phyloP scores from a whole-genome alignment of 257 asterid species.

The Solanum pinnatisectum region DNA sequence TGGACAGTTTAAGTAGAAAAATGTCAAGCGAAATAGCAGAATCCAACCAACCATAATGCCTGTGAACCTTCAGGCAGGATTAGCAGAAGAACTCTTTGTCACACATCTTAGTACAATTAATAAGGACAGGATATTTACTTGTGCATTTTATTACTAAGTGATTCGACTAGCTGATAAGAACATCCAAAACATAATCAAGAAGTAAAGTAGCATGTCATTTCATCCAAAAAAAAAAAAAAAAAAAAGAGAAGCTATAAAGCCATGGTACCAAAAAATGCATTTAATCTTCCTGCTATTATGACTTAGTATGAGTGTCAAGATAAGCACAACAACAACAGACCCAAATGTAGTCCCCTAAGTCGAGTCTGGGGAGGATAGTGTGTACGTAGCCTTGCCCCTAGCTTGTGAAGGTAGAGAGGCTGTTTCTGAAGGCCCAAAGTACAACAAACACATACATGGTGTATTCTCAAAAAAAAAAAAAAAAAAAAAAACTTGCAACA shows the following conservation, averaged over 20 bases:
- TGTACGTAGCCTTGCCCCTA: background rate
- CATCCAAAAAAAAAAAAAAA: background rate
- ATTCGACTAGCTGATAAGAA: background rate
- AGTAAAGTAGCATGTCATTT: background rate
- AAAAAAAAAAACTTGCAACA: background rate
- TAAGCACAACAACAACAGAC: background rate
- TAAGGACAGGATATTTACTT: background rate
- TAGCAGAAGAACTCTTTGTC: background rate
- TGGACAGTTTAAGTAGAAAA: background rate
- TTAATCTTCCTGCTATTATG: background rate
- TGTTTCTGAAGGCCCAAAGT: background rate
- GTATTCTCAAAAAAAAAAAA: background rate
- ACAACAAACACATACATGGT: background rate
- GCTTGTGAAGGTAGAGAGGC: background rate
- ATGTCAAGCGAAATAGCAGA: background rate
- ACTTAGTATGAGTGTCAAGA: background rate
- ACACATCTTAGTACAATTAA: background rate
- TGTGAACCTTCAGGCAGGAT: background rate
- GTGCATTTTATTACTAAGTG: background rate
- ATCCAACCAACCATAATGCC: background rate
- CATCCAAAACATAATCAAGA: background rate
- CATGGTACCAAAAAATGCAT: background rate
- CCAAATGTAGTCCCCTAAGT: background rate
- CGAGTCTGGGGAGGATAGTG: background rate
- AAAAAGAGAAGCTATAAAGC: background rate